Evolutionary conservation across 1,139 yeast genomes (phyloP).

Genomic region (Candida frijolesensis): DNA sequence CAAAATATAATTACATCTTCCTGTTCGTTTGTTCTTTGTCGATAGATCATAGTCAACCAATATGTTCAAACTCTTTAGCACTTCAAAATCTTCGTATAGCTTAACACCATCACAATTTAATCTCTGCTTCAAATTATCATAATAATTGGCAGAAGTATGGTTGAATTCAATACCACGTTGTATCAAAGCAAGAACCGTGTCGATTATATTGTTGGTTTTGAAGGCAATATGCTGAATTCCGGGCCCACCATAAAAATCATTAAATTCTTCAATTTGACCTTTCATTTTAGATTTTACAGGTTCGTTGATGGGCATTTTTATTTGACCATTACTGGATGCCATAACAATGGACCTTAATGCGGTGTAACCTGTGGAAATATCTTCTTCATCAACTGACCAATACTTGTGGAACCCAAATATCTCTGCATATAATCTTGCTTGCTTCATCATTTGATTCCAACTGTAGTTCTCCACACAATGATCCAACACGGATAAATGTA

Average conservation of each 20-base stretch:
- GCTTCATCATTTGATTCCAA: constrained; percentile 64
- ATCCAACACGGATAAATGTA: constrained; percentile 53
- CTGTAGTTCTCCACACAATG: constrained; percentile 81
- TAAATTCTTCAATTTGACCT: constrained; percentile 82
- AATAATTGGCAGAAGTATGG: constrained; percentile 56
- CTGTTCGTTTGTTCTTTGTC: constrained; percentile 27
- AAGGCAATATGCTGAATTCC: constrained; percentile 85
- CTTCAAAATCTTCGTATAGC: constrained; percentile 49
- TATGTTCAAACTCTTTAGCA: constrained; percentile 51
- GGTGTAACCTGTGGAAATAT: constrained; percentile 66
- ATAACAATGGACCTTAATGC: constrained; percentile 76
- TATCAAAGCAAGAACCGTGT: constrained; percentile 55
- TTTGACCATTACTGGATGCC: constrained; percentile 65
- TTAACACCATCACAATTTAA: constrained; percentile 34
- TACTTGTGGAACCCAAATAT: constrained; percentile 74
- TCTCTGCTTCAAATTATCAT: constrained; percentile 47
- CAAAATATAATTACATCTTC: constrained; percentile 60
- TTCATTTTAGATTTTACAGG: constrained; percentile 69
- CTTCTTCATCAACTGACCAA: constrained; percentile 83
- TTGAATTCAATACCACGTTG: constrained; percentile 73
- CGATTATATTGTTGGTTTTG: constrained; percentile 59
- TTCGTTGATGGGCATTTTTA: constrained; percentile 84
- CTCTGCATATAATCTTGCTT: constrained; percentile 59
- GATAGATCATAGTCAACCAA: constrained; percentile 73
- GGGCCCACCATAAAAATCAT: constrained; percentile 74